These are phyloP conservation scores for Kodamaea anthophila DNA, from an alignment of 1,139 yeast genomes.

Conservation along the genomic window DNA sequence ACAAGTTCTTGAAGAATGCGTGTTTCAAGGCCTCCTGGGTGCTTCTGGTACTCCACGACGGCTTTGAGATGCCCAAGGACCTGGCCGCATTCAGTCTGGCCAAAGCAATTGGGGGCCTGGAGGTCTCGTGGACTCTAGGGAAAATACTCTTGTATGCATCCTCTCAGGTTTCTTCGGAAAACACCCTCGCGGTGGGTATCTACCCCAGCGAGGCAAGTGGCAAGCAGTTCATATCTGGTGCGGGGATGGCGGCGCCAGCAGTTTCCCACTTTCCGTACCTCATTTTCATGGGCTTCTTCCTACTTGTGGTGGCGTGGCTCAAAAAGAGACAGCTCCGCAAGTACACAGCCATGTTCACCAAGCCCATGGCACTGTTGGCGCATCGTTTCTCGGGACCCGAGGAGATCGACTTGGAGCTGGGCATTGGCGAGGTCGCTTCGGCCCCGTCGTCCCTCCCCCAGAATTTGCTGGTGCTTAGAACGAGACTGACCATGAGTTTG, in stretches of 20 bases:
- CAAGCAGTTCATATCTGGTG: constrained; percentile 34
- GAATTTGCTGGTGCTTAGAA: constrained; percentile 25
- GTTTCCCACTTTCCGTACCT: constrained; percentile 2
- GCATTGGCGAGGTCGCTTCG: constrained; percentile 3
- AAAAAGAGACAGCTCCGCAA: constrained; percentile 1
- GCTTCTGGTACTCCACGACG: constrained; percentile 68
- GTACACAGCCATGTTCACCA: not conserved
- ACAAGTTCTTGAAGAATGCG: constrained; percentile 50
- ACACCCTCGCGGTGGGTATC: constrained; percentile 38
- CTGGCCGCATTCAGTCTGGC: constrained; percentile 60
- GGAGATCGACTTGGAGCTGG: constrained; percentile 7
- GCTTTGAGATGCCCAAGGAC: constrained; percentile 57
- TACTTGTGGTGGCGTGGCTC: constrained; percentile 1
- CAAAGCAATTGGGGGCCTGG: constrained; percentile 52
- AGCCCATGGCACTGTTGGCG: not conserved
- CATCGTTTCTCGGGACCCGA: constrained; percentile 2
- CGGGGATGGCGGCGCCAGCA: constrained; percentile 8
- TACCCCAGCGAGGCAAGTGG: constrained; percentile 47
- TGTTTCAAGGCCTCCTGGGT: constrained; percentile 87
- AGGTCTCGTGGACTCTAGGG: constrained; percentile 65
- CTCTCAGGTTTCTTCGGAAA: constrained; percentile 34
- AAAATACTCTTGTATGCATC: constrained; percentile 55
- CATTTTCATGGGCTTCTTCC: not conserved
- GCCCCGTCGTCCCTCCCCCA: constrained; percentile 1
- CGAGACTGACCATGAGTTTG: constrained; percentile 36